Evolutionary conservation across 768 basidiomycete genomes (phyloP).

Genomic region (Leccinum broughii): DNA sequence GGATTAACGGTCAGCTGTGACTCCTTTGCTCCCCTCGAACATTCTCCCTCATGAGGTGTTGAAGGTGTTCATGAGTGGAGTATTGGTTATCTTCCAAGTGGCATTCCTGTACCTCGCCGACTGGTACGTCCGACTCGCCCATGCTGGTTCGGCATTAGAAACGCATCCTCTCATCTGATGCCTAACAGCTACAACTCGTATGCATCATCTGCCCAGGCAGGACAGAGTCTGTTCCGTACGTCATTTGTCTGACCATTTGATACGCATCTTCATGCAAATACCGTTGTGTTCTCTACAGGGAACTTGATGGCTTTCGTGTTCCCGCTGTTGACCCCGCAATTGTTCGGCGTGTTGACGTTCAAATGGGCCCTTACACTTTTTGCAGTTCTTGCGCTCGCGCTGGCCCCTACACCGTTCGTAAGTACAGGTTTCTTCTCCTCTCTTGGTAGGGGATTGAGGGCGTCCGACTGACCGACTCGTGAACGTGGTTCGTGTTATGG

Average conservation of each 20-base stretch:
- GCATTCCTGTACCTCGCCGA: slow-evolving; percentile 52
- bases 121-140: slow-evolving; percentile 35
- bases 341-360: slow-evolving; percentile 48
- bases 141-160: background rate
- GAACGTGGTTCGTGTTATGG: background rate
- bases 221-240: slow-evolving; percentile 48
- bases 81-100: slow-evolving; percentile 46
- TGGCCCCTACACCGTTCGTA: slow-evolving; percentile 48
- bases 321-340: slow-evolving; percentile 48
- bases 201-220: slow-evolving; percentile 57
- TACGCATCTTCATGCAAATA: background rate
- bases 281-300: slow-evolving; percentile 22
- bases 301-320: slow-evolving; percentile 44
- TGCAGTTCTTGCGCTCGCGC: slow-evolving; percentile 38
- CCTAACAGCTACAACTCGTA: slow-evolving; percentile 41
- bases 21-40: background rate
- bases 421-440: slow-evolving; percentile 6
- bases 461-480: background rate
- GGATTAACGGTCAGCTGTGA: slow-evolving; percentile 23
- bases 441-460: background rate
- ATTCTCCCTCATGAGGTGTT: slow-evolving; percentile 1
- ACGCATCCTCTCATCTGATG: background rate
- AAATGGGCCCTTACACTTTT: slow-evolving; percentile 27
- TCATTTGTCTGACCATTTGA: background rate
- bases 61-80: slow-evolving; percentile 41